Evolutionary conservation across 768 basidiomycete species (phyloP), one percentile per base, ranked within the genome.

Genomic region (Cantharellus anzutake): DNA sequence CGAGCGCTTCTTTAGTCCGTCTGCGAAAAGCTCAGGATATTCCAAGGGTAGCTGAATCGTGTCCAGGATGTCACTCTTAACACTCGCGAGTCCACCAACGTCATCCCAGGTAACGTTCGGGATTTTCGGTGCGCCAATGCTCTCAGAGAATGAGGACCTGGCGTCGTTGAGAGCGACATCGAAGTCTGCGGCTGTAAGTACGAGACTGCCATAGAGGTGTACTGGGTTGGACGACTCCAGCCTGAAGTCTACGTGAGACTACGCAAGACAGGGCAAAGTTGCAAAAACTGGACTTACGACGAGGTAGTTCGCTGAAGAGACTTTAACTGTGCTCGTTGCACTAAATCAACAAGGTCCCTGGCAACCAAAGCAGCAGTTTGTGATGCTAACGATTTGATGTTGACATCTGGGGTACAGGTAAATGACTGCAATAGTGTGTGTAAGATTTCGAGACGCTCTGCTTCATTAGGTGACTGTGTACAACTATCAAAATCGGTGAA

Each of bases 71-170:
- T 97, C 94, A 42, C 79, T 71, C 68, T 97, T 98, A 60, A 96
- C 89, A 61, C 76, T 72, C 2, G 81, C 82, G 5, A 99, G 73
- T 3, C 96, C 96, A 37, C 96, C 96, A 7, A 99, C 85, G 68
- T 99, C 96, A 69, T 97, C 91, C 96, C 96, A 99, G 0, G 84
- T 78, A 0, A 99, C 92, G 63, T 77, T 84, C 1, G 96, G 96
- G 41, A 99, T 99, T 64, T 86, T 92, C 0, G 96, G 96, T 35
- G 91, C 90, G n/a, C 93, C 94, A 61, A 98, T 94, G 66, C 79
- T 89, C 67, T 92, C 88, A 4, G 88, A 85, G 69, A 93, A 93
- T 0, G 84, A 78, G 5, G 78, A 72, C 59, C 91, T 75, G 7
- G 86, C 84, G 62, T 81, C 78, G 7, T 75, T 74, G 20, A 98